Percentiles rank a stretch among this genome's conserved stretches.
These are phyloP conservation scores for Combretum micranthum DNA, from an alignment of 345 rosid genomes.

Conservation along the genomic window DNA sequence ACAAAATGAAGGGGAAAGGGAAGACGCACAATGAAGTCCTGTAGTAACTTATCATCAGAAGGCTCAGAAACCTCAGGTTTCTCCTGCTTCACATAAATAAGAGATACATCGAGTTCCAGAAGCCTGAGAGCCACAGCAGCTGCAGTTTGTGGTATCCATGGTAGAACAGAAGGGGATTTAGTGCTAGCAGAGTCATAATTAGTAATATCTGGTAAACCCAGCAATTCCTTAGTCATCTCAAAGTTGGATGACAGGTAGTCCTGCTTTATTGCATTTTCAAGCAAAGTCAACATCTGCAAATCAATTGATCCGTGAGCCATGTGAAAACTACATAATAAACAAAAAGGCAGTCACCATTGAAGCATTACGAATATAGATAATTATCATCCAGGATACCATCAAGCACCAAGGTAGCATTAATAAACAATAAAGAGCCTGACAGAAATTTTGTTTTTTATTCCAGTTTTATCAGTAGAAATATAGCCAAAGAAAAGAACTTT, in stretches of 20 bases:
- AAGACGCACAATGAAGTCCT: constrained; percentile 47
- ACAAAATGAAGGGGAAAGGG: not conserved
- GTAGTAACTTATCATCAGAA: constrained; percentile 34
- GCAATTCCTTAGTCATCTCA: constrained; percentile 64
- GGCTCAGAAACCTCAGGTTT: constrained; percentile 39
- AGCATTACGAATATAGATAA: not conserved
- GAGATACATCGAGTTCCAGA: constrained; percentile 65
- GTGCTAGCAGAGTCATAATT: constrained; percentile 20
- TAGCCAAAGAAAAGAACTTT: too few relatives aligned
- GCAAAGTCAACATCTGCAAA: constrained; percentile 57
- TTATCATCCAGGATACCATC: too few relatives aligned
- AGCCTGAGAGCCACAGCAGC: constrained; percentile 87
- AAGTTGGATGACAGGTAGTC: constrained; percentile 50
- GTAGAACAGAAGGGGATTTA: constrained; percentile 51
- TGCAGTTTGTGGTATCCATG: constrained; percentile 94
- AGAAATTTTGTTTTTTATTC: too few relatives aligned
- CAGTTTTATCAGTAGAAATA: too few relatives aligned
- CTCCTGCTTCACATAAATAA: constrained; percentile 48
- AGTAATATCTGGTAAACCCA: constrained; percentile 26
- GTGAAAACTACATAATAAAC: too few relatives aligned
- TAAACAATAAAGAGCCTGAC: too few relatives aligned
- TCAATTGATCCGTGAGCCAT: not conserved
- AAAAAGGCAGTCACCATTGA: constrained; percentile 9
- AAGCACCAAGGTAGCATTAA: too few relatives aligned
- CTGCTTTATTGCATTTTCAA: constrained; percentile 69